Evolutionary conservation across 805 yeast genomes (phyloP).

Genomic region (Zygoascus bituminiphila): DNA sequence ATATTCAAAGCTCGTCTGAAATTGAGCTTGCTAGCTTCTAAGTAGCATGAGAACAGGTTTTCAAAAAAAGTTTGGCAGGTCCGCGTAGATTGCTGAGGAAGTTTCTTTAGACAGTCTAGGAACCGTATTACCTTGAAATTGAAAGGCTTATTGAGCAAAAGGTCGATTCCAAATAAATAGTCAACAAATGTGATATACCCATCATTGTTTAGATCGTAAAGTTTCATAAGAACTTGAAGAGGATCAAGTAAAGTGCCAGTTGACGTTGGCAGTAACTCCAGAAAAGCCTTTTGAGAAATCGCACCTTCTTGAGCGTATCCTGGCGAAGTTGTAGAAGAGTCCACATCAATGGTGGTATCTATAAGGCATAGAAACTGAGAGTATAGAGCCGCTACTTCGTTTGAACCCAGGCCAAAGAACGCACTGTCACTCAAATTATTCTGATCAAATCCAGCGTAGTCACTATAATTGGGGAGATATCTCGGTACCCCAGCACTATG

Average conservation of each 20-base stretch:
- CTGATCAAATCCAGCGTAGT: background rate
- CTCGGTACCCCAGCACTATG: background rate
- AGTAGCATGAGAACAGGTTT: slow-evolving; percentile 5
- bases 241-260: background rate
- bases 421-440: background rate
- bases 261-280: slow-evolving; percentile 1
- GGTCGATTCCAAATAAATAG: slow-evolving; percentile 5
- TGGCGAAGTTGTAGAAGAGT: background rate
- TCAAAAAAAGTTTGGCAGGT: slow-evolving; percentile 1
- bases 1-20: slow-evolving; percentile 12
- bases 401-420: background rate
- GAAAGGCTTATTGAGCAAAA: slow-evolving; percentile 3
- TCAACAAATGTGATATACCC: slow-evolving; percentile 9
- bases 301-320: background rate
- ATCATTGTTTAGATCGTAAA: slow-evolving; percentile 11
- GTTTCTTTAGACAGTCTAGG: background rate
- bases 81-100: background rate
- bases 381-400: slow-evolving; percentile 17
- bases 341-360: background rate
- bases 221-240: background rate
- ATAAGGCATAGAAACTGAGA: slow-evolving; percentile 13
- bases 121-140: background rate
- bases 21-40: slow-evolving; percentile 8
- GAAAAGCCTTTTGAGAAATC: background rate
- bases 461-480: background rate